Evolutionary conservation across 768 basidiomycete species (phyloP).

Genomic region (Rhodotorula paludigena): DNA sequence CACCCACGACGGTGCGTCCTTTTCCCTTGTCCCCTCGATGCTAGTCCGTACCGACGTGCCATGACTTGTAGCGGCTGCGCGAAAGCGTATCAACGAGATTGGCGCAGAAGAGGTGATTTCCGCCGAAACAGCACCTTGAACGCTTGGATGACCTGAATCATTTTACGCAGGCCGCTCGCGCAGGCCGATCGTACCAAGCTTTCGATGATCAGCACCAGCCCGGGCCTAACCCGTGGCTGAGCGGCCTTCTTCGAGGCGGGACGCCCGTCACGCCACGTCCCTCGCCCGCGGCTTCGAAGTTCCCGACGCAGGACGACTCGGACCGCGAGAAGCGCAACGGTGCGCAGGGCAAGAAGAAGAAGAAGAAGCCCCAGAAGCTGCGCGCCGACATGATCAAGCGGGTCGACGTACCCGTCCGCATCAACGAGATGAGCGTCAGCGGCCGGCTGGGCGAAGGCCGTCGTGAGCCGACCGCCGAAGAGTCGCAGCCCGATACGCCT

Average conservation of each 20-base stretch:
- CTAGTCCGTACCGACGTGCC: not conserved
- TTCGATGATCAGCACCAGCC: not conserved
- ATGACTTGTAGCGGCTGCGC: slow-evolving; percentile 9
- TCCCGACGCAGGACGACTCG: slow-evolving; percentile 1
- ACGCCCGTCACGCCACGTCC: slow-evolving; percentile 10
- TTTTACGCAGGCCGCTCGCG: not conserved
- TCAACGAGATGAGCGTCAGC: slow-evolving; percentile 40
- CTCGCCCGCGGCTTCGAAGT: not conserved
- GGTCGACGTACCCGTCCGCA: slow-evolving; percentile 35
- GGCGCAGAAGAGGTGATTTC: slow-evolving; percentile 26
- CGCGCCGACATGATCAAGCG: slow-evolving; percentile 72
- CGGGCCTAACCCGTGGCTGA: not conserved
- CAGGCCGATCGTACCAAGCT: slow-evolving; percentile 8
- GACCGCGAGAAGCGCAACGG: slow-evolving; percentile 13
- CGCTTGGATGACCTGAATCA: too few relatives aligned
- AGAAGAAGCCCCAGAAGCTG: slow-evolving; percentile 46
- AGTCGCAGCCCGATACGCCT: too few relatives aligned
- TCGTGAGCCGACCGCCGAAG: not conserved
- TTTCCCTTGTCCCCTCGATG: too few relatives aligned
- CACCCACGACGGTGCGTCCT: slow-evolving; percentile 9
- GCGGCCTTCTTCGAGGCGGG: not conserved
- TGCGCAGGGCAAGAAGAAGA: slow-evolving; percentile 28
- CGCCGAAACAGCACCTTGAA: too few relatives aligned
- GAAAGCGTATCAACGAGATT: slow-evolving; percentile 25
- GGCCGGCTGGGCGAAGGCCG: slow-evolving; percentile 19